A percentile compares a stretch with the other conserved stretches of the same genome.
phyloP scores from a whole-genome alignment of 352 stramenopile genomes.

The Aphanomyces astaci region DNA sequence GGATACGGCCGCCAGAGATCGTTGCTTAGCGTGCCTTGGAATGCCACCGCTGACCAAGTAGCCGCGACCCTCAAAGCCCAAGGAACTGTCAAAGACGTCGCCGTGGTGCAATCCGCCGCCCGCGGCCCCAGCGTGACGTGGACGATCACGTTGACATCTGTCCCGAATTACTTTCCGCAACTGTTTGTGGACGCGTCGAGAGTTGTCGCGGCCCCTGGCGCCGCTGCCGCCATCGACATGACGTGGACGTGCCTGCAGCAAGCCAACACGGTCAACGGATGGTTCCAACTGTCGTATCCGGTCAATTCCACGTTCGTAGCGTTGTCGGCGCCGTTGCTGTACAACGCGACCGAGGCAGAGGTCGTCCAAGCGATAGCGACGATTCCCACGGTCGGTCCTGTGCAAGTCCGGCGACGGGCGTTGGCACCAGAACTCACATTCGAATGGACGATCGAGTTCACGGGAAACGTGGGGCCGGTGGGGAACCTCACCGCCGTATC shows the following conservation, averaged over 20 bases:
- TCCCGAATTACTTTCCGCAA: constrained; percentile 33
- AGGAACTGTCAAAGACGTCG: constrained; percentile 31
- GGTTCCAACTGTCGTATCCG: constrained; percentile 36
- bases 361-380: constrained; percentile 29
- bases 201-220: constrained; percentile 21
- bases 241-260: constrained; percentile 28
- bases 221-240: constrained; percentile 20
- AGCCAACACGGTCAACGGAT: constrained; percentile 38
- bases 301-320: constrained; percentile 35
- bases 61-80: constrained; percentile 1
- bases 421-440: constrained; percentile 49
- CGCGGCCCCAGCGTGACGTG: constrained; percentile 38
- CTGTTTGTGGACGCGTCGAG: constrained; percentile 27
- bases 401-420: constrained; percentile 32
- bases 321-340: constrained; percentile 33
- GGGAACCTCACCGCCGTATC: constrained; percentile 29
- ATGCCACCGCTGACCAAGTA: constrained; percentile 4
- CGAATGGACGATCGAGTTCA: constrained; percentile 59
- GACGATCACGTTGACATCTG: constrained; percentile 42
- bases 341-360: constrained; percentile 36
- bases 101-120: constrained; percentile 25
- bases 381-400: constrained; percentile 47
- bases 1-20: constrained; percentile 34
- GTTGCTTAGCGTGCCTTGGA: background rate
- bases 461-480: constrained; percentile 53